These are phyloP conservation scores for Saccharomyces hybrid DNA, from an alignment of 1,139 yeast species.

Conservation along the genomic window DNA sequence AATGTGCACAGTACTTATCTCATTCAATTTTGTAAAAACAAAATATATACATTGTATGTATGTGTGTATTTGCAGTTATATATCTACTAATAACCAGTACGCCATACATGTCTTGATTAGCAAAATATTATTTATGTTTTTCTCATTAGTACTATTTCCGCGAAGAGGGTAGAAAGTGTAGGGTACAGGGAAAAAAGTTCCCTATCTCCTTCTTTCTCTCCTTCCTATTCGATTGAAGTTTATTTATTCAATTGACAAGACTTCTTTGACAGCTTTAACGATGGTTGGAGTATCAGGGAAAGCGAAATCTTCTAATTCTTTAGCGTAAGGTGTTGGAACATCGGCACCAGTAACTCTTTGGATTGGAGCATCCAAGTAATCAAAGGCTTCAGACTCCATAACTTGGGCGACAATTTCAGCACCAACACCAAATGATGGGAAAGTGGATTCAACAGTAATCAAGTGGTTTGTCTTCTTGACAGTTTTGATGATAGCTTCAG, in stretches of 20 bases:
- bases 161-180: background rate
- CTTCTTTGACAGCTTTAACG: conserved; percentile 85
- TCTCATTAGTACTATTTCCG: background rate
- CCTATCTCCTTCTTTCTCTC: background rate
- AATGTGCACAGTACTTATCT: background rate
- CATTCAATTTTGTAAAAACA: background rate
- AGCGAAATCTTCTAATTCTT: conserved; percentile 94
- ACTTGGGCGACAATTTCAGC: conserved; percentile 96
- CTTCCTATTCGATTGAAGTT: background rate
- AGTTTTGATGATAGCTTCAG: conserved; percentile 74
- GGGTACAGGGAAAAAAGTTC: background rate
- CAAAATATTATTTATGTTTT: background rate
- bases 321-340: conserved; percentile 98
- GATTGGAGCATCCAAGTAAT: conserved; percentile 97
- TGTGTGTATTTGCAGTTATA: background rate
- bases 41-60: background rate
- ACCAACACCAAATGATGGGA: conserved; percentile 98
- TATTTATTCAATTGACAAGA: conserved; percentile 53
- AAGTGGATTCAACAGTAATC: conserved; percentile 93
- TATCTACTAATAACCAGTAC: background rate
- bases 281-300: conserved; percentile 95
- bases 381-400: conserved; percentile 98
- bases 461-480: conserved; percentile 96
- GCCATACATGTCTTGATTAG: background rate
- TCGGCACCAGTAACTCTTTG: conserved; percentile 99